These are phyloP conservation scores for Carex parvula DNA, from an alignment of 176 grass and related monocot species.

Conservation along the genomic window DNA sequence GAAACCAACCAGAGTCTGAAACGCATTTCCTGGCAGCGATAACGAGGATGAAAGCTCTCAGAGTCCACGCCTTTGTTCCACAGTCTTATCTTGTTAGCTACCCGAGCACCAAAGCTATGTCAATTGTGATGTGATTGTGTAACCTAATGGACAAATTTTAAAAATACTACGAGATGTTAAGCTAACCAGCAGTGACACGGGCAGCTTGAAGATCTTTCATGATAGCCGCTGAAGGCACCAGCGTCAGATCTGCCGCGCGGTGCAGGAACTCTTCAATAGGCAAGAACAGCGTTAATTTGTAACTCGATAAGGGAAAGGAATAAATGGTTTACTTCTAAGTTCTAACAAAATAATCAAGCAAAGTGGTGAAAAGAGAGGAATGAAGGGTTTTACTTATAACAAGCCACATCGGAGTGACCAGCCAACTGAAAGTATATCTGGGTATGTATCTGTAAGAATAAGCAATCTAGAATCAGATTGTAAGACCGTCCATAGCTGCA, in stretches of 20 bases:
- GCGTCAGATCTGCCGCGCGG: slow-evolving; percentile 68
- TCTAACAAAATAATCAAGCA: background rate
- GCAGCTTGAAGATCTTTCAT: slow-evolving; percentile 78
- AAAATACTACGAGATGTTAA: background rate
- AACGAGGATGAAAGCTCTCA: slow-evolving; percentile 87
- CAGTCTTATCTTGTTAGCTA: slow-evolving; percentile 93
- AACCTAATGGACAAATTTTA: background rate
- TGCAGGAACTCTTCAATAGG: slow-evolving; percentile 69
- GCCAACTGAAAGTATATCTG: slow-evolving; percentile 98
- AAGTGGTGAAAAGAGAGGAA: background rate
- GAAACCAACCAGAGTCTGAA: slow-evolving; percentile 48
- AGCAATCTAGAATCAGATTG: background rate
- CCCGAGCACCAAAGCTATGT: slow-evolving; percentile 33
- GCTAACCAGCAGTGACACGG: slow-evolving; percentile 70
- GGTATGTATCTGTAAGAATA: slow-evolving; percentile 75
- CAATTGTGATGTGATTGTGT: slow-evolving; percentile 21
- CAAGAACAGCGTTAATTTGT: slow-evolving; percentile 10
- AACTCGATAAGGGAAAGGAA: slow-evolving; percentile 4
- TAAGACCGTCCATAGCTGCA: background rate
- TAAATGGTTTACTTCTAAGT: background rate
- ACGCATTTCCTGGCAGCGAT: slow-evolving; percentile 72
- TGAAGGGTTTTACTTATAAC: slow-evolving; percentile 64
- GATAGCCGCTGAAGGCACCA: slow-evolving; percentile 85
- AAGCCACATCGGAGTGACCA: slow-evolving; percentile 94
- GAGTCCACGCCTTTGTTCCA: slow-evolving; percentile 98